Evolutionary conservation across 805 yeast genomes (phyloP).

Genomic region (Nakazawaea pomicola): DNA sequence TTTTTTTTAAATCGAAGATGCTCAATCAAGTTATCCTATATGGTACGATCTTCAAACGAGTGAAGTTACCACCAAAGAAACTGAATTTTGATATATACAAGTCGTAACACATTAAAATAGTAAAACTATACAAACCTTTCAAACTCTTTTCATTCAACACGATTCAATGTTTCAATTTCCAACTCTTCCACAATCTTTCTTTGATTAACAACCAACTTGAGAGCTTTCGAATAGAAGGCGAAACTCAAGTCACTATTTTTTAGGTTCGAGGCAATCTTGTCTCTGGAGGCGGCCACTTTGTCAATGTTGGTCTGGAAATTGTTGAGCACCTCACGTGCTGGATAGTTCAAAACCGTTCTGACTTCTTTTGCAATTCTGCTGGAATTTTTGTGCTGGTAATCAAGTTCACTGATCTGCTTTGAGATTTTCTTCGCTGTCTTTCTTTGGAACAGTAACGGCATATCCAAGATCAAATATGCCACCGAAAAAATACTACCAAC

Average conservation of each 20-base stretch:
- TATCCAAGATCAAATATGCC: constrained; percentile 67
- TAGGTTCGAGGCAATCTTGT: constrained; percentile 45
- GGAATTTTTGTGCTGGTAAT: constrained; percentile 76
- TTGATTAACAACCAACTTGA: constrained; percentile 40
- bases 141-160: constrained; percentile 39
- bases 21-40: too few species aligned
- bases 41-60: too few species aligned
- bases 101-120: too few species aligned
- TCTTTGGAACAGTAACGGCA: constrained; percentile 85
- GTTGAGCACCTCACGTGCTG: constrained; percentile 75
- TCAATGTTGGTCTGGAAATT: constrained; percentile 65
- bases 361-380: constrained; percentile 77
- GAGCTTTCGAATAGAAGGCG: constrained; percentile 48
- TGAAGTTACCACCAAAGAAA: not conserved
- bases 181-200: constrained; percentile 33
- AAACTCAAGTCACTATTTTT: constrained; percentile 52
- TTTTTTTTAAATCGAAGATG: not conserved
- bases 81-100: not conserved
- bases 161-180: constrained; percentile 37
- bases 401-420: constrained; percentile 55
- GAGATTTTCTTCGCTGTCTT: constrained; percentile 73
- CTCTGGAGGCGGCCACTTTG: constrained; percentile 51
- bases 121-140: too few species aligned
- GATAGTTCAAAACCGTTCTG: constrained; percentile 72
- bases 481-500: constrained; percentile 48